Conservation (phyloP, 306 rosid genomes). For the Sicyos edulis region DNA sequence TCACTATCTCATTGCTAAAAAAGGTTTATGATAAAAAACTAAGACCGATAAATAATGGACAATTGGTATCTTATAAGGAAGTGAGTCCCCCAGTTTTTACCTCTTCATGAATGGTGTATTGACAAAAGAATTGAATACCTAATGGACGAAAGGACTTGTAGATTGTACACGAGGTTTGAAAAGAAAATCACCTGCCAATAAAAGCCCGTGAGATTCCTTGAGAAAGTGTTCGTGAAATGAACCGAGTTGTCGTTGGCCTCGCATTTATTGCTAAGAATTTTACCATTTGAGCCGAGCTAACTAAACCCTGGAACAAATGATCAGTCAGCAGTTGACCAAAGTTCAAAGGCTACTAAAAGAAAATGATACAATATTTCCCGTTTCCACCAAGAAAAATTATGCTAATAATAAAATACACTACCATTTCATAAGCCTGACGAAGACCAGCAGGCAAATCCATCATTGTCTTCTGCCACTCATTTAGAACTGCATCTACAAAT, state of each 20-base stretch:
- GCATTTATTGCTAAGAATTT: slow-evolving; percentile 75
- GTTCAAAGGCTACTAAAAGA: slow-evolving; percentile 8
- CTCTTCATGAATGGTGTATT: background rate
- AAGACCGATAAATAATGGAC: background rate
- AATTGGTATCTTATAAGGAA: background rate
- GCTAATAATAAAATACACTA: slow-evolving; percentile 23
- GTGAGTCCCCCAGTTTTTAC: background rate
- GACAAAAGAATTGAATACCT: slow-evolving; percentile 6
- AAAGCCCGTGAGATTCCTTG: slow-evolving; percentile 83
- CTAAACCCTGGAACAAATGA: slow-evolving; percentile 63
- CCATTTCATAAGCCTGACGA: slow-evolving; percentile 98
- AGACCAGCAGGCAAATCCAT: slow-evolving; percentile 98
- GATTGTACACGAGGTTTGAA: background rate
- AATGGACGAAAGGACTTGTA: background rate
- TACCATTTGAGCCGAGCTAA: slow-evolving; percentile 98
- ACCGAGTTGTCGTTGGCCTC: slow-evolving; percentile 79
- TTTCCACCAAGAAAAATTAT: slow-evolving; percentile 23
- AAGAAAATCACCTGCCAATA: slow-evolving; percentile 75
- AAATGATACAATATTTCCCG: slow-evolving; percentile 8
- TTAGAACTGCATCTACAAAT: slow-evolving; percentile 86
- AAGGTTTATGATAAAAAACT: background rate
- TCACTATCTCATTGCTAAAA: background rate
- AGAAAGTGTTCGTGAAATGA: slow-evolving; percentile 65
- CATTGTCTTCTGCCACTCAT: slow-evolving; percentile 90
- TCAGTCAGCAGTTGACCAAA: slow-evolving; percentile 32